phyloP scores from a whole-genome alignment of 495 filamentous ascomycete genomes.

The Penicillium coffeae region DNA sequence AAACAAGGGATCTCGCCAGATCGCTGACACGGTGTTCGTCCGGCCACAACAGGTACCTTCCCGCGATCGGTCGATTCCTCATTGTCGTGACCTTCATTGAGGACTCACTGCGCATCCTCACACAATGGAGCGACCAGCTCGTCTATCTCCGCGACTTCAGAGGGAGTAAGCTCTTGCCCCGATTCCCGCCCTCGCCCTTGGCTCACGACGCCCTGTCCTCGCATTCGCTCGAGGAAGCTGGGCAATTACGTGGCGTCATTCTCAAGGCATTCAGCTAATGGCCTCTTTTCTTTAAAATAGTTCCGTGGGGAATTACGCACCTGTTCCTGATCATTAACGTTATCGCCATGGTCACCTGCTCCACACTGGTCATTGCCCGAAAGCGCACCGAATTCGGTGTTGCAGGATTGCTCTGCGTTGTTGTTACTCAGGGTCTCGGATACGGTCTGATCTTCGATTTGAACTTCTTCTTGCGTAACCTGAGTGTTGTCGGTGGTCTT shows the following conservation, averaged over 20 bases:
- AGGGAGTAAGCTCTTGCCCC: slow-evolving; percentile 61
- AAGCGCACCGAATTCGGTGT: slow-evolving; percentile 92
- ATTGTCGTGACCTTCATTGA: slow-evolving; percentile 99
- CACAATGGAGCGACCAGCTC: slow-evolving; percentile 96
- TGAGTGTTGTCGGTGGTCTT: slow-evolving; percentile 93
- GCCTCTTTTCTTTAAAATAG: slow-evolving; percentile 40
- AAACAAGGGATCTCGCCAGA: slow-evolving; percentile 22
- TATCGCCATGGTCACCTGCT: slow-evolving; percentile 80
- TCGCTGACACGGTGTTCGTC: slow-evolving; percentile 36
- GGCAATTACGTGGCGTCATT: no score
- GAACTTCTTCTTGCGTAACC: slow-evolving; percentile 99
- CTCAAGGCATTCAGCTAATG: no score
- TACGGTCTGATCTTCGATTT: slow-evolving; percentile 98
- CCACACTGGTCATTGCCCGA: slow-evolving; percentile 80
- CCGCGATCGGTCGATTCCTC: slow-evolving; percentile 91
- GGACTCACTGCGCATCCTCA: slow-evolving; percentile 91
- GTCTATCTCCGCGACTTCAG: slow-evolving; percentile 89
- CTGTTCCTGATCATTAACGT: slow-evolving; percentile 91
- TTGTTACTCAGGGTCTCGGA: slow-evolving; percentile 92
- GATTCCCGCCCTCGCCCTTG: not conserved
- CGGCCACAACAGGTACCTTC: slow-evolving; percentile 66
- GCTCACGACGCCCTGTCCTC: slow-evolving; percentile 4
- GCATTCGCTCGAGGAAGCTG: not conserved
- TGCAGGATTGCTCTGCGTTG: slow-evolving; percentile 80
- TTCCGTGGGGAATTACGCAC: slow-evolving; percentile 86